Evolutionary conservation across 1,139 yeast genomes (phyloP), one percentile per base, ranked within the genome.

Genomic region (Hanseniaspora gamundiae): DNA sequence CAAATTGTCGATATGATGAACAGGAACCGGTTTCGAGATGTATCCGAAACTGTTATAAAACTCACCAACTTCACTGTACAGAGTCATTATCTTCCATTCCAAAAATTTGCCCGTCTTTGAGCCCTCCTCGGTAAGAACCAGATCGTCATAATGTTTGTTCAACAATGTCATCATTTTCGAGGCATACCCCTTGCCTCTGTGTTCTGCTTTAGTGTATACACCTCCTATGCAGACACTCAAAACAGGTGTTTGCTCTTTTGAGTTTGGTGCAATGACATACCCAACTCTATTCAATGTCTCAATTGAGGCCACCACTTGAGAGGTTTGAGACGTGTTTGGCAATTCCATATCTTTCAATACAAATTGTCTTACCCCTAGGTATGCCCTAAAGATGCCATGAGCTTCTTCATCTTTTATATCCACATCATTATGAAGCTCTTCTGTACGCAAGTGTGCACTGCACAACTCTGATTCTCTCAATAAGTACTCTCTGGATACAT

Each of bases 61-160:
- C 46, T 76, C 78, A 5, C 86, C 88, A 35, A 83, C 71, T 54
- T 81, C 93, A 30, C 87, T 79, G 67, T 81, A 82, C 47, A 81
- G 66, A 46, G 70, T 73, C 13, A 70, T 61, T 44, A 71, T 68
- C 16, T 74, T 71, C 45, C 70, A 66, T 33, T 48, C 49, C 38
- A 58, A 43, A 36, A 59, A 49, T 6, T 51, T 43, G 20, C 57
- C 56, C 28, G 53, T 56, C 35, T 54, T 40, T 2, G 53, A 47
- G 16, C 44, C 43, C 16, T 47, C 46, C 19, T 56, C 50, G 6
- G 68, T 48, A 6, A 21, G 16, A 8, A 65, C 64, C 38, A 73
- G 51, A 44, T 66, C 61, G 49, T 74, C 77, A 48, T 69, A 64
- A 41, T 51, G 53, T 14, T 62, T 51, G 43, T 66, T 64, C 28